Evolutionary conservation across 495 filamentous ascomycete species (phyloP).

Genomic region (Neurospora intermedia): DNA sequence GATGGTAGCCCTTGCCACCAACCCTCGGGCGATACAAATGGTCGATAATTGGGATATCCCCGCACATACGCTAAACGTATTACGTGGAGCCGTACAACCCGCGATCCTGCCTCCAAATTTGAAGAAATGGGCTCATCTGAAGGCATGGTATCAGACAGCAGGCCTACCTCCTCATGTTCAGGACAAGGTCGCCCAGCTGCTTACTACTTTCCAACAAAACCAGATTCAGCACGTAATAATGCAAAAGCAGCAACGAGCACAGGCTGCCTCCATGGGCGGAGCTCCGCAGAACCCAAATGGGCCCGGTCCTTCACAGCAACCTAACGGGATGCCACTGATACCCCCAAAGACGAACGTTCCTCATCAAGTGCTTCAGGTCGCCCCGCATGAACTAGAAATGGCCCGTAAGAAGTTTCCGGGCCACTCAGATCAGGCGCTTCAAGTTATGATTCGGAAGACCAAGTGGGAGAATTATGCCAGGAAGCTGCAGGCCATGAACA

Average conservation of each 20-base stretch:
- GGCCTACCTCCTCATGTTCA: conserved; percentile 25
- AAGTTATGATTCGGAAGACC: not conserved
- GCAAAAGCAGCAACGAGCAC: conserved; percentile 11
- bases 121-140: conserved; percentile 65
- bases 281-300: not conserved
- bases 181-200: conserved; percentile 29
- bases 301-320: not conserved
- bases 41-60: conserved; percentile 34
- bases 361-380: not conserved
- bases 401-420: not conserved
- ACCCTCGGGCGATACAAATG: conserved; percentile 6
- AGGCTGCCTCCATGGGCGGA: not conserved
- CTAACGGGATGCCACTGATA: not conserved
- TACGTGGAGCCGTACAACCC: conserved; percentile 1
- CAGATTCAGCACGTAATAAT: conserved; percentile 35
- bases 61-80: conserved; percentile 11
- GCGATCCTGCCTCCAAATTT: conserved; percentile 43
- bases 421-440: not conserved
- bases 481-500: conserved; percentile 1
- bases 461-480: not conserved
- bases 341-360: not conserved
- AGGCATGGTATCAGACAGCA: conserved; percentile 44
- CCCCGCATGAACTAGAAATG: conserved; percentile 1
- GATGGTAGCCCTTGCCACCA: not conserved
- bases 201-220: conserved; percentile 42